Evolutionary conservation across 2,329 filamentous ascomycete genomes (phyloP).

Genomic region (Falciphora oryzae): DNA sequence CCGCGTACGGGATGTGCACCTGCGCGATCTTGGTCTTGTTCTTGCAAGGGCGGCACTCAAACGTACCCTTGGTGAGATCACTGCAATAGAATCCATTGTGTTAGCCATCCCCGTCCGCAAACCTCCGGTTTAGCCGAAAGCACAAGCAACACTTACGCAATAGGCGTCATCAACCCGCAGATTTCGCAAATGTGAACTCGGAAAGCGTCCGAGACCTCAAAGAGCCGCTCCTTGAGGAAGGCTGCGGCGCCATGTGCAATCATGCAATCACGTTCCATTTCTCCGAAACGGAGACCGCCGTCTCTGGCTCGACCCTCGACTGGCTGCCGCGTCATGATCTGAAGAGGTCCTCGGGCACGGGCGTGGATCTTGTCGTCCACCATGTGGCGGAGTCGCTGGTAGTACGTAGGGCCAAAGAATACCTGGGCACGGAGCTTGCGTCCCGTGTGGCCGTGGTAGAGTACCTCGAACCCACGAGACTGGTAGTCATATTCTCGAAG

Average conservation of each 20-base stretch:
- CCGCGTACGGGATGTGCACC: conserved; percentile 95
- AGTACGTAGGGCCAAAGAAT: conserved; percentile 97
- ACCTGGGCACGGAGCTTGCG: conserved; percentile 89
- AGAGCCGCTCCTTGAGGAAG: conserved; percentile 94
- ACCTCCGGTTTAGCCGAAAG: not conserved
- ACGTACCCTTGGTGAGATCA: conserved; percentile 90
- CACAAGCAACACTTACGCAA: conserved; percentile 67
- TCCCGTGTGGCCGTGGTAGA: conserved; percentile 98
- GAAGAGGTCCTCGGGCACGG: conserved; percentile 90
- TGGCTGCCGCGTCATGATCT: conserved; percentile 94
- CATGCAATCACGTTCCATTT: conserved; percentile 99
- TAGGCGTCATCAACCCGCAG: conserved; percentile 96
- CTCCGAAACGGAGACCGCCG: conserved; percentile 97
- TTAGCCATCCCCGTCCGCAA: not conserved
- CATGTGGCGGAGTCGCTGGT: conserved; percentile 98
- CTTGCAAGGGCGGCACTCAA: conserved; percentile 95
- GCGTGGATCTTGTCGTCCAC: conserved; percentile 99
- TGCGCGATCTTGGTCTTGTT: conserved; percentile 99
- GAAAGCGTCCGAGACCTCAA: conserved; percentile 97
- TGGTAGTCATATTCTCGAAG: conserved; percentile 90
- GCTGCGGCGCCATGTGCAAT: conserved; percentile 97
- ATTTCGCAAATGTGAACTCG: conserved; percentile 98
- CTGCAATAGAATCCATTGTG: conserved; percentile 35
- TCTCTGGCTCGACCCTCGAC: conserved; percentile 98
- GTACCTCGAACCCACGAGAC: conserved; percentile 92